Conservation (phyloP, 2,329 filamentous ascomycete species). For the Neurospora sp. region DNA sequence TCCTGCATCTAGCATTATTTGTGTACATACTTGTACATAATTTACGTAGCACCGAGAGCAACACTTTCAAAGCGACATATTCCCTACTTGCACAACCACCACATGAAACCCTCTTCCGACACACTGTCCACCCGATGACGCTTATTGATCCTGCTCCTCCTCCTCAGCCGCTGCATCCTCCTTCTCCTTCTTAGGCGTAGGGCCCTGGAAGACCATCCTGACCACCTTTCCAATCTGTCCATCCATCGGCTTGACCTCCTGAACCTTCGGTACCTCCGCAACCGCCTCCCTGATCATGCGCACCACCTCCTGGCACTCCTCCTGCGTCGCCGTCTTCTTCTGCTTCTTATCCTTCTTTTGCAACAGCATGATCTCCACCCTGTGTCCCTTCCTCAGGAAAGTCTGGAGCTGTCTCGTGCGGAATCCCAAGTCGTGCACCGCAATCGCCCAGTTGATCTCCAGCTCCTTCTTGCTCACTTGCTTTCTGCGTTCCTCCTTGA, state of each 20-base stretch:
- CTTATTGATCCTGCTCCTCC: not conserved
- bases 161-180: not conserved
- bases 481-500: conserved; percentile 29
- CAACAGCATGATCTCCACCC: conserved; percentile 66
- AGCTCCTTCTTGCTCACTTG: conserved; percentile 55
- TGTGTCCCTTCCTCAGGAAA: conserved; percentile 66
- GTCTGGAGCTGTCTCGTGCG: conserved; percentile 54
- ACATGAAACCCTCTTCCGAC: not conserved
- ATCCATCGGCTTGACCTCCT: conserved; percentile 31
- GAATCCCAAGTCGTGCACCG: conserved; percentile 62
- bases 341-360: conserved; percentile 43
- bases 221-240: conserved; percentile 31
- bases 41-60: not conserved
- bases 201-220: conserved; percentile 31
- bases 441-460: conserved; percentile 88
- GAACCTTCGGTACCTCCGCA: conserved; percentile 25
- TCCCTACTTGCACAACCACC: not conserved
- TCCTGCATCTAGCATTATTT: not conserved
- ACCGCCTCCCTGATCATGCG: conserved; percentile 20
- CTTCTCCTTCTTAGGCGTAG: conserved; percentile 10
- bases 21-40: not conserved
- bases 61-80: not conserved
- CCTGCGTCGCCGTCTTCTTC: conserved; percentile 44
- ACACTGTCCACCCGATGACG: not conserved
- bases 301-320: conserved; percentile 53